A percentile compares a stretch with the other conserved stretches of the same genome.
Evolutionary conservation across 306 rosid genomes (phyloP).

Genomic region (Pyrus pyrifolia): DNA sequence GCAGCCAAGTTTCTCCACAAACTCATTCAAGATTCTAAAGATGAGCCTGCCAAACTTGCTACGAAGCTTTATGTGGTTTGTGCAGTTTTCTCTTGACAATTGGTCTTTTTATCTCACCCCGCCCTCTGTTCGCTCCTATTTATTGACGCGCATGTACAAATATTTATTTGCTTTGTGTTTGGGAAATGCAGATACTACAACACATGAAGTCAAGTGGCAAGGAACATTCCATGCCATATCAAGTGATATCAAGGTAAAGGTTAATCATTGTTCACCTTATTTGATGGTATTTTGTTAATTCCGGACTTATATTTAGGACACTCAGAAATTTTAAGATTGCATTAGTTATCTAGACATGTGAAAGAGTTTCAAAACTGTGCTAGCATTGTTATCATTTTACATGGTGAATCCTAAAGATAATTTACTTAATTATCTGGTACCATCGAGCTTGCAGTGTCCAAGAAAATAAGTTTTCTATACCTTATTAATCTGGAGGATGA

Average conservation of each 20-base stretch:
- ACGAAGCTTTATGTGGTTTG: conserved; percentile 92
- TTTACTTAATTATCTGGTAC: not conserved
- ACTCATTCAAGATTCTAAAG: conserved; percentile 95
- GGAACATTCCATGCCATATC: conserved; percentile 97
- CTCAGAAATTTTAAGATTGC: not conserved
- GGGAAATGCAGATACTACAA: conserved; percentile 73
- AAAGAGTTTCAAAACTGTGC: not conserved
- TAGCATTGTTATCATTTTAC: conserved; percentile 5
- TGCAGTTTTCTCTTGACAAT: conserved; percentile 19
- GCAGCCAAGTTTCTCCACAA: conserved; percentile 99
- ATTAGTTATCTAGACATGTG: not conserved
- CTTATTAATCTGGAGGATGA: not conserved
- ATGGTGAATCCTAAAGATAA: not conserved
- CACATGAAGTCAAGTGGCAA: conserved; percentile 99
- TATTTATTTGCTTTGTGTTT: conserved; percentile 6
- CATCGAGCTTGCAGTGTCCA: not conserved
- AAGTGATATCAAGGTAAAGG: conserved; percentile 89
- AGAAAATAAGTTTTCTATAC: not conserved
- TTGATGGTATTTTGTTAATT: not conserved
- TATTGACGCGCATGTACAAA: conserved; percentile 3
- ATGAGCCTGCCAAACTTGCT: conserved; percentile 95
- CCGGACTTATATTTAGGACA: not conserved
- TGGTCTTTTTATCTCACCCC: not conserved
- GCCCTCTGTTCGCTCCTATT: not conserved
- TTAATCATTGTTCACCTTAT: not conserved